A percentile compares a stretch with the other conserved stretches of the same genome.
Conservation (phyloP, 2,329 filamentous ascomycete genomes). For the Hypoxylon sp. region DNA sequence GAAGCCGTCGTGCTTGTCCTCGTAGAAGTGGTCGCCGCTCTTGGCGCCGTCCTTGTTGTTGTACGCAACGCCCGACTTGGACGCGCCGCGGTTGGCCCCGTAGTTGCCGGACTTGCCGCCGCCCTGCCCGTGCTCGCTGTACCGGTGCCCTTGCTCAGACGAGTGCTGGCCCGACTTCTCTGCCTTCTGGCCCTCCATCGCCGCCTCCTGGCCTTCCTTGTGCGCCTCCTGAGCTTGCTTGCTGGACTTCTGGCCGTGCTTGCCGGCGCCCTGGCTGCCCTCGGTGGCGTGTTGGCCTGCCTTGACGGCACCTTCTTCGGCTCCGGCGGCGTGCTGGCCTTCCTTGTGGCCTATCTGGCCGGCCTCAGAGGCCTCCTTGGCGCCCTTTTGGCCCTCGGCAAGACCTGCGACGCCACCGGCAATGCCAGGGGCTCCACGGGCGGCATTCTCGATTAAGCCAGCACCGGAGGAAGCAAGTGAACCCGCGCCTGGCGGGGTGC, state of each 20-base stretch:
- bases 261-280: constrained; percentile 9
- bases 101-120: constrained; percentile 23
- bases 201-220: constrained; percentile 9
- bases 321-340: constrained; percentile 4
- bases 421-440: background rate
- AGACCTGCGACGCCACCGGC: background rate
- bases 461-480: constrained; percentile 17
- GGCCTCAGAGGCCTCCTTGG: constrained; percentile 5
- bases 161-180: constrained; percentile 16
- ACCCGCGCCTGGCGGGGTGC: constrained; percentile 8
- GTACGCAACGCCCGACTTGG: constrained; percentile 36
- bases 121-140: constrained; percentile 25
- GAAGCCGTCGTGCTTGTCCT: constrained; percentile 33
- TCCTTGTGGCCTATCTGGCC: constrained; percentile 7
- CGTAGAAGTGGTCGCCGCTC: constrained; percentile 25
- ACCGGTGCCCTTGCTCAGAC: constrained; percentile 13
- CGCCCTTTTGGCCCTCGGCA: constrained; percentile 7
- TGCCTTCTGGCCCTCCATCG: constrained; percentile 9
- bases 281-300: constrained; percentile 15
- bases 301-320: background rate
- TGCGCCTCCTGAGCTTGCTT: background rate
- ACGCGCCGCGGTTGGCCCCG: constrained; percentile 37
- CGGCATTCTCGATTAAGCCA: constrained; percentile 9
- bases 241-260: constrained; percentile 9
- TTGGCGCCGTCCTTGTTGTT: constrained; percentile 37